Conservation (phyloP, 108 stramenopile genomes). For the Nitzschia sp. region DNA sequence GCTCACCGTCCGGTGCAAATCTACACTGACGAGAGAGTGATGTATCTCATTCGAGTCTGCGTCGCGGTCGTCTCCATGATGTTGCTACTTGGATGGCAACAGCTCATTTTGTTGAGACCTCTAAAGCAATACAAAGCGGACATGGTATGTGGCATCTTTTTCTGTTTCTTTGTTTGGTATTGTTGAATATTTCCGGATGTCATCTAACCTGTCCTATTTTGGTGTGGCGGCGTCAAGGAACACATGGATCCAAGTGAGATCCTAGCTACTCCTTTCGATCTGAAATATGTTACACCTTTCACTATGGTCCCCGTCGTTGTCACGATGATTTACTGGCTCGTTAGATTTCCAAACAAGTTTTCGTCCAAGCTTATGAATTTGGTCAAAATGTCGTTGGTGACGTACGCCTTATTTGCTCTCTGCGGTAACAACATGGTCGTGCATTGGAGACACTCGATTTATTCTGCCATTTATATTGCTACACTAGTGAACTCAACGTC, state of each 20-base stretch:
- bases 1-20: no score
- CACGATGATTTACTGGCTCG: constrained; percentile 11
- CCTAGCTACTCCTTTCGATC: constrained; percentile 16
- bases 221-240: background rate
- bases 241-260: constrained; percentile 42
- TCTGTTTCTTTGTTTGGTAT: background rate
- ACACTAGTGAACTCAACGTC: constrained; percentile 22
- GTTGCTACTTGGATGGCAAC: constrained; percentile 32
- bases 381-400: constrained; percentile 19
- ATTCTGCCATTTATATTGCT: constrained; percentile 26
- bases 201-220: background rate
- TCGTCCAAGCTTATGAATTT: constrained; percentile 10
- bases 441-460: constrained; percentile 23
- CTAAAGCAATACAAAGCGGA: background rate
- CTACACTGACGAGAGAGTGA: constrained; percentile 36
- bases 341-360: background rate
- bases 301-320: constrained; percentile 21
- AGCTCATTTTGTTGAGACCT: constrained; percentile 27
- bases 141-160: constrained; percentile 26
- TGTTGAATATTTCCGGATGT: background rate
- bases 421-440: constrained; percentile 24
- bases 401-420: constrained; percentile 29
- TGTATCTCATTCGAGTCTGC: constrained; percentile 26
- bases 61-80: constrained; percentile 8
- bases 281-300: constrained; percentile 14